Evolutionary conservation across 139 green algal genomes (phyloP).

Genomic region (Spirogloea muscicola): DNA sequence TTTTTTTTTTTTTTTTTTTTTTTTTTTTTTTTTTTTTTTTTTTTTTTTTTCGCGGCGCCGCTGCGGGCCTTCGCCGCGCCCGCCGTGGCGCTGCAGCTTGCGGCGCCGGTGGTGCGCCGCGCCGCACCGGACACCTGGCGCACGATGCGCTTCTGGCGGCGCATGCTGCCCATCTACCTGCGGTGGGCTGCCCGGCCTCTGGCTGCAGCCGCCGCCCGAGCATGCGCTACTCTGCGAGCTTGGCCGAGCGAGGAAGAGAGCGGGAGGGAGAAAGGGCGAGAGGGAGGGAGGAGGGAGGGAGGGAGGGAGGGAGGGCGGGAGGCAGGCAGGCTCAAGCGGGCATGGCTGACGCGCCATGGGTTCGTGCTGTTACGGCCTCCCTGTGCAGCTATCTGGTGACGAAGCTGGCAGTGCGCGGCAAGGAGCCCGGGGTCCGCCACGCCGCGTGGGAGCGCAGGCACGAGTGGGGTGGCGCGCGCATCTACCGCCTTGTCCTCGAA

Average conservation of each 20-base stretch:
- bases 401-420: slow-evolving; percentile 20
- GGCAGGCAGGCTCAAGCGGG: too few species aligned
- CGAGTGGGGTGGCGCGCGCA: slow-evolving; percentile 40
- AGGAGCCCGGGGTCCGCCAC: slow-evolving; percentile 18
- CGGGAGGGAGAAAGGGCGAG: not conserved
- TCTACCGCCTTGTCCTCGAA: slow-evolving; percentile 27
- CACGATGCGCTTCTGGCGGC: slow-evolving; percentile 36
- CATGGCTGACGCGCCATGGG: not conserved
- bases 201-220: too few species aligned
- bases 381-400: slow-evolving; percentile 36
- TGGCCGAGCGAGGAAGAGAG: too few species aligned
- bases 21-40: too few species aligned
- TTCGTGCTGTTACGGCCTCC: not conserved
- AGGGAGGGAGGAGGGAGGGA: slow-evolving; percentile 6
- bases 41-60: too few species aligned
- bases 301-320: slow-evolving; percentile 1
- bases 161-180: slow-evolving; percentile 37
- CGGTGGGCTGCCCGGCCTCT: slow-evolving; percentile 7
- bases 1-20: too few species aligned
- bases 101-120: too few species aligned
- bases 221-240: too few species aligned
- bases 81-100: too few species aligned
- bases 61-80: too few species aligned
- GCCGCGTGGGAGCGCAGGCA: slow-evolving; percentile 22
- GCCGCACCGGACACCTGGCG: slow-evolving; percentile 39